Evolutionary conservation across 192 early-diverging fungal genomes (phyloP).

Genomic region (Entomortierella parvispora): DNA sequence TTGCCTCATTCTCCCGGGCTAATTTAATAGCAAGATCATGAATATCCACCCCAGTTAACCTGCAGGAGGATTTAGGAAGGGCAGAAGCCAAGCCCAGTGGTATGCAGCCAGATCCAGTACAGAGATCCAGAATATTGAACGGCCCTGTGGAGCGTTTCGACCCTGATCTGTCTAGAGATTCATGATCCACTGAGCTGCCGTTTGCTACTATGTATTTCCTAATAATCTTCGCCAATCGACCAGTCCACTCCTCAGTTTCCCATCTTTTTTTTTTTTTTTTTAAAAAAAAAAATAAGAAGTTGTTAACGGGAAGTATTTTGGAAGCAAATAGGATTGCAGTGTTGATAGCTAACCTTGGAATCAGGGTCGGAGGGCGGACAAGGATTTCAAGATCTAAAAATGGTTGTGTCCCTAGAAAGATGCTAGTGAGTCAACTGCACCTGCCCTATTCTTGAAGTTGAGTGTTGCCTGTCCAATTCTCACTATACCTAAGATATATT

Average conservation of each 20-base stretch:
- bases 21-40: slow-evolving; percentile 69
- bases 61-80: slow-evolving; percentile 53
- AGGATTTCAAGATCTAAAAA: slow-evolving; percentile 83
- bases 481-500: slow-evolving; percentile 89
- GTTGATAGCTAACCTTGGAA: slow-evolving; percentile 71
- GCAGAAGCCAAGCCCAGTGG: slow-evolving; percentile 75
- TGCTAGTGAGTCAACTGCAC: not conserved
- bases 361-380: slow-evolving; percentile 79
- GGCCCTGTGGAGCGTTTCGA: not conserved
- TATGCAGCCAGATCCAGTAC: slow-evolving; percentile 90
- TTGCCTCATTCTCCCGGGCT: slow-evolving; percentile 62
- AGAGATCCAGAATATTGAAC: slow-evolving; percentile 84
- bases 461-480: no score
- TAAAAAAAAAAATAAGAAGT: not conserved
- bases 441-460: no score
- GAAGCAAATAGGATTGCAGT: no score
- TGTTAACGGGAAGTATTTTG: no score
- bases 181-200: no score
- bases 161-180: not conserved
- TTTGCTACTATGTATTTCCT: not conserved
- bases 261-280: slow-evolving; percentile 52
- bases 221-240: slow-evolving; percentile 63
- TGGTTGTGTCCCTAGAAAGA: slow-evolving; percentile 73
- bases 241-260: slow-evolving; percentile 97
- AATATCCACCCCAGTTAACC: slow-evolving; percentile 74